These are phyloP conservation scores for Botrytis byssoidea DNA, from an alignment of 2,329 filamentous ascomycete genomes.

Conservation along the genomic window DNA sequence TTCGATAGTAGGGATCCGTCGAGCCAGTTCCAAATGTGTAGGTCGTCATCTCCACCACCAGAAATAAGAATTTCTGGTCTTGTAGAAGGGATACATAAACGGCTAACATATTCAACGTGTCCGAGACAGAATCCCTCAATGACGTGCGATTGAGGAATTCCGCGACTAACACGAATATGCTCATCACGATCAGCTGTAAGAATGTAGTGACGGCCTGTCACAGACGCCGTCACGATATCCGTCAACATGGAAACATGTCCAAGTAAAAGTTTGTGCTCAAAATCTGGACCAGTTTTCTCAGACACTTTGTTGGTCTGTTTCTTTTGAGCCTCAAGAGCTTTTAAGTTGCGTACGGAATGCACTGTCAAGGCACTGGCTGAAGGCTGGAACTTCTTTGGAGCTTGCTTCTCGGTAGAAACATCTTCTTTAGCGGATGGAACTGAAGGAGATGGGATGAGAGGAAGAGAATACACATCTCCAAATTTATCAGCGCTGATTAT, in stretches of 20 bases:
- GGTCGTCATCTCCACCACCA: constrained; percentile 77
- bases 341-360: constrained; percentile 62
- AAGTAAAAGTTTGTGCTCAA: constrained; percentile 75
- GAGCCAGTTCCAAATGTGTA: constrained; percentile 82
- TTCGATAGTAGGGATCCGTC: constrained; percentile 49
- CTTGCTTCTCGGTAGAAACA: constrained; percentile 25
- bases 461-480: constrained; percentile 89
- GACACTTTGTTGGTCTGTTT: constrained; percentile 42
- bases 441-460: constrained; percentile 52
- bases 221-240: constrained; percentile 61
- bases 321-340: constrained; percentile 59
- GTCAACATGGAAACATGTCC: constrained; percentile 97
- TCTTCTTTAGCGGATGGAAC: constrained; percentile 24
- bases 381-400: constrained; percentile 44
- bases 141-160: constrained; percentile 77
- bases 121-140: constrained; percentile 89
- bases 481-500: constrained; percentile 93
- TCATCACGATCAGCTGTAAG: constrained; percentile 70
- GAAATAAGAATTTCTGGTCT: constrained; percentile 69
- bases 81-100: constrained; percentile 62
- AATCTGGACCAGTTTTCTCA: constrained; percentile 46
- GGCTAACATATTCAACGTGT: constrained; percentile 80
- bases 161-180: constrained; percentile 86
- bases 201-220: constrained; percentile 55
- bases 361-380: constrained; percentile 60